Evolutionary conservation across 768 basidiomycete genomes (phyloP), one percentile per base, ranked within the genome.

Genomic region (Gymnopilus dilepis): DNA sequence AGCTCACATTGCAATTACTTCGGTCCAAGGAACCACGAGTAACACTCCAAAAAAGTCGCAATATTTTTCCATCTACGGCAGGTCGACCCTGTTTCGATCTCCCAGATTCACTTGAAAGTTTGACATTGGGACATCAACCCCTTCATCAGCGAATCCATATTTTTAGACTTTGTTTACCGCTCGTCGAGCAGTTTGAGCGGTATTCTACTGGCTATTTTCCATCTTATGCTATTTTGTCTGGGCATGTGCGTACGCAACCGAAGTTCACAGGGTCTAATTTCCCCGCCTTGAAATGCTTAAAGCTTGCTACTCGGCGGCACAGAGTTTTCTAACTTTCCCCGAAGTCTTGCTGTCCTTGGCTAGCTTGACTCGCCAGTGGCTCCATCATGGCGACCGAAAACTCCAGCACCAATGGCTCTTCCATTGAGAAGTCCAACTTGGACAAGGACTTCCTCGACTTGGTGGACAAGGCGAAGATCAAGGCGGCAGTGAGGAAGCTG

Each of bases 401-500:
- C 21, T 54, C 52, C 37, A 54, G 52, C 52, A 54, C 52, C 13
- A 26, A 22, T 40, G 37, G 52, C 11, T 54, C 52, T 54, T 61
- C 60, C 15, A 17, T 56, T n/a, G 28, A 61, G 17, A 56, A 56
- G 34, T 26, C 45, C 7, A 43, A 48, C 9, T 43, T 40, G 22
- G 60, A 61, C 24, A 56, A 56, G 24, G 30, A 54, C 40, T 30
- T 48, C 22, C 34, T 56, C 34, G 60, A 61, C 15, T 26, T 19
- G 31, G 54, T 50, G 24, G 54, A 56, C 33, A 33, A 56, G 37
- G 61, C 38, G 34, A 62, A 40, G 9, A 59, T 63, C 12, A 58
- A 43, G 51, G 62, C 65, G 24, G 73, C 73, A 28, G 67, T 70
- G 13, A 65, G 68, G 30, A 74, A 68, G 61, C 55, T 78, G 31